These are phyloP conservation scores for Fusarium citri DNA, from an alignment of 2,329 filamentous ascomycete species.

Conservation along the genomic window DNA sequence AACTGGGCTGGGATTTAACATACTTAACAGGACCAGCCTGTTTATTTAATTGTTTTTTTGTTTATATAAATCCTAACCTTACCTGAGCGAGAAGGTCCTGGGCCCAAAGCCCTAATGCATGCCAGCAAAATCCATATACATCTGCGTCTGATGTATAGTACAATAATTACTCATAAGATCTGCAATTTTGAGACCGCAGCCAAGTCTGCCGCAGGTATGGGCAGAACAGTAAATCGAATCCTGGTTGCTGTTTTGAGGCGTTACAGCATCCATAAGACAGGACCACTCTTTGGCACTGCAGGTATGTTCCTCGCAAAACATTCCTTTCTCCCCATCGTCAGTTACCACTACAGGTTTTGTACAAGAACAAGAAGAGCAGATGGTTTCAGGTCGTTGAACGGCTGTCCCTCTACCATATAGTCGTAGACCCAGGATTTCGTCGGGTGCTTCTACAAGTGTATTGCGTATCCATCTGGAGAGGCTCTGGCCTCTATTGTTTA, in stretches of 20 bases:
- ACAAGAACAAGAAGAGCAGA: conserved; percentile 25
- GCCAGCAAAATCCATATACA: neutral
- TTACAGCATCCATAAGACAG: conserved; percentile 28
- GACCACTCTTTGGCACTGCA: conserved; percentile 28
- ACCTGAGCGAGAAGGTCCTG: too few species aligned
- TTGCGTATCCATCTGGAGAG: neutral
- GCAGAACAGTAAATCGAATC: conserved; percentile 12
- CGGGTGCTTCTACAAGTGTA: neutral
- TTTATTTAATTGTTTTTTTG: neutral
- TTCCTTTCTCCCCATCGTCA: neutral
- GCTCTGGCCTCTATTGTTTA: neutral
- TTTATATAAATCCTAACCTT: too few species aligned
- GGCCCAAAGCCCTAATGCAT: too few species aligned
- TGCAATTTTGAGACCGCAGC: conserved; percentile 1
- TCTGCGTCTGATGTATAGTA: neutral
- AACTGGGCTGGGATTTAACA: neutral
- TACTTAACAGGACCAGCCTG: neutral
- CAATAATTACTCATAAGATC: neutral
- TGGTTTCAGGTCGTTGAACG: neutral
- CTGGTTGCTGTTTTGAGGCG: neutral
- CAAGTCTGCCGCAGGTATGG: conserved; percentile 12
- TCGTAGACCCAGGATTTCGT: neutral
- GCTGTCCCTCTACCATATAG: neutral
- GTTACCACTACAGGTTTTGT: neutral
- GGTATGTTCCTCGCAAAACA: conserved; percentile 36